Percentiles rank a stretch among this genome's conserved stretches.
phyloP scores from a whole-genome alignment of 1,139 yeast species.

The Blastobotrys proliferans region DNA sequence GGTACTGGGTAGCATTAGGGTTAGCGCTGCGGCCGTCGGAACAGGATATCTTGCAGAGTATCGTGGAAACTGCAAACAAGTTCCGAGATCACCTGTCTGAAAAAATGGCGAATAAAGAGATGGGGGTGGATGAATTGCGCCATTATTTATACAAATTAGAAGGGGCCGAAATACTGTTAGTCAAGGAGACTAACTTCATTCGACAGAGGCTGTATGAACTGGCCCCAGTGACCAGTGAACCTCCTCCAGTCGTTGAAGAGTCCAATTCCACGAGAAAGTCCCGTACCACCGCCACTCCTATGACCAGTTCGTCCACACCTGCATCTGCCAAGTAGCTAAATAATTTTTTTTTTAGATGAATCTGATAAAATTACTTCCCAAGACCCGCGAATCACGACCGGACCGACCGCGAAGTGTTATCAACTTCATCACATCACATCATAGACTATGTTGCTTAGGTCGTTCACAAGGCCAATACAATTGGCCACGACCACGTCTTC shows the following conservation, averaged over 20 bases:
- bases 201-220: constrained; percentile 28
- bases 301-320: too few relatives aligned
- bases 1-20: constrained; percentile 23
- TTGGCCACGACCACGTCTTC: neutral
- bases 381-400: too few relatives aligned
- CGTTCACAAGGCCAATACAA: too few relatives aligned
- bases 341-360: too few relatives aligned
- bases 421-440: too few relatives aligned
- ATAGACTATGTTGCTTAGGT: too few relatives aligned
- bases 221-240: constrained; percentile 26
- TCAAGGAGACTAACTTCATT: constrained; percentile 31
- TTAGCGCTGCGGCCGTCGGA: constrained; percentile 32
- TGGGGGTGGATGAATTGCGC: constrained; percentile 33
- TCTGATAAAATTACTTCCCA: too few relatives aligned
- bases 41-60: constrained; percentile 28
- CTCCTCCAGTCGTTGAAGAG: constrained; percentile 24
- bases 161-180: constrained; percentile 37
- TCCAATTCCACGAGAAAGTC: constrained; percentile 4
- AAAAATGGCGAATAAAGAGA: constrained; percentile 19
- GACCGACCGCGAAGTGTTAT: too few relatives aligned
- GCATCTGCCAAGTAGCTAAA: too few relatives aligned
- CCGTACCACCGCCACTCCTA: neutral
- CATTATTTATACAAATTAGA: constrained; percentile 45
- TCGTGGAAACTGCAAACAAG: constrained; percentile 33
- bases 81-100: constrained; percentile 29